A percentile compares a stretch with the other conserved stretches of the same genome.
Conservation (phyloP, 176 grass and related monocot species). For the Avena eriantha region DNA sequence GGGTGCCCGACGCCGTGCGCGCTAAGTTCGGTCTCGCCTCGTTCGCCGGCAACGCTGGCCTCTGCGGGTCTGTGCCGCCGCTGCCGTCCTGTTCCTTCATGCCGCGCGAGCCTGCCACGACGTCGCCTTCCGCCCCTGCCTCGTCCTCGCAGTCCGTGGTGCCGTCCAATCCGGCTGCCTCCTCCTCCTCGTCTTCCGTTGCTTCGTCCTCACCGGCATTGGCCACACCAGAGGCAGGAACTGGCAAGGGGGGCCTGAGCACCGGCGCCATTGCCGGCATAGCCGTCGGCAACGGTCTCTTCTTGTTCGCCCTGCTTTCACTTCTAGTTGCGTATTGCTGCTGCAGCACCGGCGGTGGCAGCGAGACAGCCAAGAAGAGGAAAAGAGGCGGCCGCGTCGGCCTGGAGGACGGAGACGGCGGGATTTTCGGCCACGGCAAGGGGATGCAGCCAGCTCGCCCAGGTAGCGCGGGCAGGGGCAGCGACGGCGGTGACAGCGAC, state of each 20-base stretch:
- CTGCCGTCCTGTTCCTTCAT: constrained; percentile 63
- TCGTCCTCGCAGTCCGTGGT: constrained; percentile 61
- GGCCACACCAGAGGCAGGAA: constrained; percentile 36
- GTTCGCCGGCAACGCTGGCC: constrained; percentile 63
- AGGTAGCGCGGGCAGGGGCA: constrained; percentile 54
- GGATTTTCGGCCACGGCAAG: constrained; percentile 49
- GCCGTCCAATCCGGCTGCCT: constrained; percentile 71
- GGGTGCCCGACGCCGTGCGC: constrained; percentile 64
- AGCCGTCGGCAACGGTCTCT: constrained; percentile 52
- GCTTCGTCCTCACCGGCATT: constrained; percentile 57
- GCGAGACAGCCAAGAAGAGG: constrained; percentile 43
- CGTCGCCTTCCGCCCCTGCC: constrained; percentile 30
- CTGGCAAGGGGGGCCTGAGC: constrained; percentile 50
- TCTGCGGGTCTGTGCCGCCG: constrained; percentile 49
- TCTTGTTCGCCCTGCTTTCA: constrained; percentile 60
- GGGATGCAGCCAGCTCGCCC: constrained; percentile 44
- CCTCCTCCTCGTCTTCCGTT: constrained; percentile 51
- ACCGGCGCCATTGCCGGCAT: constrained; percentile 64
- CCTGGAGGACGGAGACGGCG: constrained; percentile 40
- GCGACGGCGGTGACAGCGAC: constrained; percentile 75
- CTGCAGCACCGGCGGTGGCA: constrained; percentile 38
- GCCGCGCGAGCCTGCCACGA: constrained; percentile 56
- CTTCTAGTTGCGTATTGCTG: constrained; percentile 65
- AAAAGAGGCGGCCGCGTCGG: constrained; percentile 43
- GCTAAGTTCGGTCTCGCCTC: constrained; percentile 56